Evolutionary conservation across 352 stramenopile genomes (phyloP), one percentile per base, ranked within the genome.

Genomic region (Phytophthora cactorum): DNA sequence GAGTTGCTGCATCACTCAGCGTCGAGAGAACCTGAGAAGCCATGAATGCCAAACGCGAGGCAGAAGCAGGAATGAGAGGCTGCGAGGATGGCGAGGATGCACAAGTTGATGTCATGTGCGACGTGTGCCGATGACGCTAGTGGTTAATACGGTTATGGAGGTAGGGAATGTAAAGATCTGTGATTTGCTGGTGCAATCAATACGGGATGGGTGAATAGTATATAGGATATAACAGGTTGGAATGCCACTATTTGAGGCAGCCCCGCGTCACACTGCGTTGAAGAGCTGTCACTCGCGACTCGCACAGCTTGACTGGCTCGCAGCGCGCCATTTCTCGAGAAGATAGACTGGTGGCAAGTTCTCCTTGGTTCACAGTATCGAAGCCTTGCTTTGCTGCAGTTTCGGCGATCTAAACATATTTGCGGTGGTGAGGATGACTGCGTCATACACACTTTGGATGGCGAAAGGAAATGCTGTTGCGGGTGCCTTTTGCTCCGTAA

Each of bases 1-100:
- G 84, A 41, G 77, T 90, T 17, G 76, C 74, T 43, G 66, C 53
- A 36, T 84, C 52, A 14, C 66, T 70, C 41, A 76, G 22, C 3
- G 61, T 28, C 1, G 68, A 64, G 14, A 79, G 45, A 25, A 72
- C n/a, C n/a, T 62, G 25, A 41, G 57, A 58, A 17, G 36, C 25
- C 53, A 73, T 73, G 43, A 29, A 4, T 63, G 52, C 49, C 3
- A 51, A 45, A 32, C 58, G 27, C 27, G 8, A 27, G 36, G 50
- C 34, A 52, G 54, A 70, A 67, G 38, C 44, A 58, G 52, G 56
- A 74, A 74, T 66, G 60, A 63, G 46, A 65, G 63, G 53, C 49
- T 72, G 60, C 27, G 55, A 52, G 59, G 43, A 61, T 67, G 39
- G 38, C 57, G 43, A 49, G 45, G 34, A 38, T 39, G 53, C 34